These are phyloP conservation scores for Fraxinus pennsylvanica DNA, from an alignment of 257 asterid genomes.

Conservation along the genomic window DNA sequence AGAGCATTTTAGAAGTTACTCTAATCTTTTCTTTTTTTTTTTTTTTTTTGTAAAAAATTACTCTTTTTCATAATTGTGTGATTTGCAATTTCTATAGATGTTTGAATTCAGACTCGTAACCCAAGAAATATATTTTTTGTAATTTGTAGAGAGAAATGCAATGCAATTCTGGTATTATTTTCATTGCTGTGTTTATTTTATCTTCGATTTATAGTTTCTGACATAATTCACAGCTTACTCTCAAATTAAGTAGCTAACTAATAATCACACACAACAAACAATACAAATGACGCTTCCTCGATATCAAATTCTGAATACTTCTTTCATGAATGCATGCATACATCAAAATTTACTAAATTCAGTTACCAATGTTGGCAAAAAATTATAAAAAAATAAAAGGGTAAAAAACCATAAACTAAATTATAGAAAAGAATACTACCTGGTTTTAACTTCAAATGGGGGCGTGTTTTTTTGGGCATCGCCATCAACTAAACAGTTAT, in stretches of 20 bases:
- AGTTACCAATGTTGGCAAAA: not conserved
- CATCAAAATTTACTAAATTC: not conserved
- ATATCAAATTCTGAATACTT: too few relatives aligned
- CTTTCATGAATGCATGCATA: too few relatives aligned
- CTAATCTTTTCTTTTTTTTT: not conserved
- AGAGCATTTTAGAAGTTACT: not conserved
- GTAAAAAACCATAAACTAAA: not conserved
- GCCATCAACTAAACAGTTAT: conserved; percentile 46
- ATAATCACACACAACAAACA: not conserved
- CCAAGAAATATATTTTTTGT: not conserved
- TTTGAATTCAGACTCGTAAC: not conserved
- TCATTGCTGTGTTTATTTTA: not conserved
- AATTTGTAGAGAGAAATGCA: not conserved
- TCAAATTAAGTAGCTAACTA: conserved; percentile 1
- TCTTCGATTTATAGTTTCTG: not conserved
- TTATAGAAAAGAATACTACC: conserved; percentile 35
- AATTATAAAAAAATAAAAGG: not conserved
- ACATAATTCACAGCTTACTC: not conserved
- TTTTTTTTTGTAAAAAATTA: not conserved
- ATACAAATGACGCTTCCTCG: not conserved
- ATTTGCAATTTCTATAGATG: not conserved
- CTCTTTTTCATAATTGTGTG: not conserved
- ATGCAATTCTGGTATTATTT: not conserved
- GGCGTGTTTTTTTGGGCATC: conserved; percentile 25
- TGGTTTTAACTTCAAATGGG: conserved; percentile 41